Evolutionary conservation across 2,329 filamentous ascomycete genomes (phyloP).

Genomic region (Aspergillus nomiae): DNA sequence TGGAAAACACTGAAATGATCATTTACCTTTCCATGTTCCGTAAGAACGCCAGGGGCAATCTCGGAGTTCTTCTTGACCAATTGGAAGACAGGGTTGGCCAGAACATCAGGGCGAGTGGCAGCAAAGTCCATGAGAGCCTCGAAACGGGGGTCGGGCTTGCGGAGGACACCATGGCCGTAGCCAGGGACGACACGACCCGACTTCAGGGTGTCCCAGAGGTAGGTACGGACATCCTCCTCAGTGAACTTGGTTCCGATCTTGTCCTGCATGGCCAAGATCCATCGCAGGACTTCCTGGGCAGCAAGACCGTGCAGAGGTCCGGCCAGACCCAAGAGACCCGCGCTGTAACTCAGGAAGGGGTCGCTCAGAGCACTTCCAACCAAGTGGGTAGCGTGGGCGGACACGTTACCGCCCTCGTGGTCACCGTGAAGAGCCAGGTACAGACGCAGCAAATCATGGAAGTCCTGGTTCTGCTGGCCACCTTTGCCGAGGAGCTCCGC

Average conservation of each 20-base stretch:
- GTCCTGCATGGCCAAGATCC: constrained; percentile 95
- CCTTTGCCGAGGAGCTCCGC: constrained; percentile 92
- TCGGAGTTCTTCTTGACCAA: constrained; percentile 92
- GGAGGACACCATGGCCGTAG: constrained; percentile 92
- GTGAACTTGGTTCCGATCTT: constrained; percentile 76
- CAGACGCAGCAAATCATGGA: constrained; percentile 90
- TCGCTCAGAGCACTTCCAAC: constrained; percentile 94
- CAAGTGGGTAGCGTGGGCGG: constrained; percentile 90
- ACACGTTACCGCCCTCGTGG: constrained; percentile 97
- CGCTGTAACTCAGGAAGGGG: constrained; percentile 93
- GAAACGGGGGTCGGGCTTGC: constrained; percentile 96
- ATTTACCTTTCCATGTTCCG: constrained; percentile 81
- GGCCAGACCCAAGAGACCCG: constrained; percentile 90
- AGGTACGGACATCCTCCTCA: constrained; percentile 80
- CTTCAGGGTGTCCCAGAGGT: constrained; percentile 91
- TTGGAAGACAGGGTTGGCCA: constrained; percentile 85
- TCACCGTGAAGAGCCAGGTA: constrained; percentile 97
- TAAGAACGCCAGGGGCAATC: constrained; percentile 86
- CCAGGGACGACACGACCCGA: constrained; percentile 92
- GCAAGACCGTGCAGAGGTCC: constrained; percentile 93
- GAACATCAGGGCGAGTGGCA: constrained; percentile 78
- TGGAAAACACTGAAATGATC: neutral
- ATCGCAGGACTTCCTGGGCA: constrained; percentile 94
- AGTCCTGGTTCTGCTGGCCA: constrained; percentile 69
- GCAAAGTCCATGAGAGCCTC: constrained; percentile 97